Percentiles rank a stretch among this genome's conserved stretches.
These are phyloP conservation scores for Umbelopsis vinacea DNA, from an alignment of 192 early-diverging fungal genomes.

Conservation along the genomic window DNA sequence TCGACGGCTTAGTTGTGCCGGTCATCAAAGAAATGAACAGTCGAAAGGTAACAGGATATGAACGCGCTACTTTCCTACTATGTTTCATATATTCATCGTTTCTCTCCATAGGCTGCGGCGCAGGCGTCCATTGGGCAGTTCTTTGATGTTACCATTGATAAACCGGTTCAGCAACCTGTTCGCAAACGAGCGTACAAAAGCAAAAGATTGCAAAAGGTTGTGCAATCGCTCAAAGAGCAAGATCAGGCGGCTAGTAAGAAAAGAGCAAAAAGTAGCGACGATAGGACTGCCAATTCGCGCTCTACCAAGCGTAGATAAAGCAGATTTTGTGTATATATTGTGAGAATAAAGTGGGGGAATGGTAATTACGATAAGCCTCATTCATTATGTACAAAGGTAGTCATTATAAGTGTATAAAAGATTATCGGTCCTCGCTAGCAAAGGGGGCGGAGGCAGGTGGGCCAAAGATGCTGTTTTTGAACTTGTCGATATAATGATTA, in stretches of 20 bases:
- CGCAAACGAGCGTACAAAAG: conserved; percentile 18
- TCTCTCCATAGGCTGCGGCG: conserved; percentile 24
- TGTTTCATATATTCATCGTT: neutral
- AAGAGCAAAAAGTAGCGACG: neutral
- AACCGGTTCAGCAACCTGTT: conserved; percentile 22
- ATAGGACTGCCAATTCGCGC: neutral
- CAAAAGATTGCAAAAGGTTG: conserved; percentile 11
- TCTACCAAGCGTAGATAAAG: neutral
- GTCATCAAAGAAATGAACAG: conserved; percentile 64
- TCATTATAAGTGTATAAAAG: neutral
- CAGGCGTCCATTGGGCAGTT: conserved; percentile 46
- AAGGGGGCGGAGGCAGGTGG: neutral
- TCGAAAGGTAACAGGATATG: conserved; percentile 21
- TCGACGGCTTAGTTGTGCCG: conserved; percentile 71
- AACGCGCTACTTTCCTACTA: neutral
- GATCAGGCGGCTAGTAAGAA: neutral
- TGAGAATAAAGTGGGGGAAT: neutral
- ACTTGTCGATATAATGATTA: conserved; percentile 32
- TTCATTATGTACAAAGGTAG: neutral
- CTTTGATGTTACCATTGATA: conserved; percentile 39
- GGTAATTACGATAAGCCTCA: neutral
- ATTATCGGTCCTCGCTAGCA: neutral
- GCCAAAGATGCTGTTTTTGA: conserved; percentile 11
- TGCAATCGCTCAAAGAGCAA: conserved; percentile 2
- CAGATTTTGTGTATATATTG: neutral